phyloP scores from a whole-genome alignment of 768 basidiomycete species.

The Leucocoprinus leucothites region DNA sequence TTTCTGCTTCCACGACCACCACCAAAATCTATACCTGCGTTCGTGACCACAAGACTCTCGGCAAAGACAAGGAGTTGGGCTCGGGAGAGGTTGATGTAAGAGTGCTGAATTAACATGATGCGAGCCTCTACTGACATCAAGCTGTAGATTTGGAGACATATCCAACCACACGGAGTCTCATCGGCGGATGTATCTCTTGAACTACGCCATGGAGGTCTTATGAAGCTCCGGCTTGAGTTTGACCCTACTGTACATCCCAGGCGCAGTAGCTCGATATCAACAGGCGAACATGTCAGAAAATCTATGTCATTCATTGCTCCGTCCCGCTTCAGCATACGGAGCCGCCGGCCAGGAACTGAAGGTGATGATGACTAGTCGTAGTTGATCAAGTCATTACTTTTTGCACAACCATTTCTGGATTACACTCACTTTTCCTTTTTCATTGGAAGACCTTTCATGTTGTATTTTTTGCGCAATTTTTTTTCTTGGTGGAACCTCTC shows the following conservation, averaged over 20 bases:
- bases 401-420: too few relatives aligned
- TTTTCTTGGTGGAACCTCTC: too few relatives aligned
- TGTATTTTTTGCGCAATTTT: too few relatives aligned
- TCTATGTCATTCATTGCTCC: constrained; percentile 55
- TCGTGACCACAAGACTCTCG: too few relatives aligned
- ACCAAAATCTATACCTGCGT: too few relatives aligned
- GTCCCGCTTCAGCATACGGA: constrained; percentile 72
- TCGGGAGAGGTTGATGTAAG: constrained; percentile 86
- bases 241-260: constrained; percentile 46
- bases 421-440: not conserved
- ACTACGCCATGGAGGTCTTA: constrained; percentile 61
- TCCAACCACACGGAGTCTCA: constrained; percentile 49
- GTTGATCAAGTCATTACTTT: constrained; percentile 14
- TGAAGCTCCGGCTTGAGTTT: constrained; percentile 76
- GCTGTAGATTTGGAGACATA: constrained; percentile 76
- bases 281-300: constrained; percentile 47
- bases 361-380: too few relatives aligned
- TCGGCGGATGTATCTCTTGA: constrained; percentile 67
- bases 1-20: constrained; percentile 51
- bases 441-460: not conserved
- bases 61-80: constrained; percentile 84
- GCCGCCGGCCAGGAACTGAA: constrained; percentile 46
- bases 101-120: too few relatives aligned
- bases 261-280: constrained; percentile 35
- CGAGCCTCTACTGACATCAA: too few relatives aligned